These are phyloP conservation scores for Elaphomyces granulatus DNA, from an alignment of 495 filamentous ascomycete species.

Conservation along the genomic window DNA sequence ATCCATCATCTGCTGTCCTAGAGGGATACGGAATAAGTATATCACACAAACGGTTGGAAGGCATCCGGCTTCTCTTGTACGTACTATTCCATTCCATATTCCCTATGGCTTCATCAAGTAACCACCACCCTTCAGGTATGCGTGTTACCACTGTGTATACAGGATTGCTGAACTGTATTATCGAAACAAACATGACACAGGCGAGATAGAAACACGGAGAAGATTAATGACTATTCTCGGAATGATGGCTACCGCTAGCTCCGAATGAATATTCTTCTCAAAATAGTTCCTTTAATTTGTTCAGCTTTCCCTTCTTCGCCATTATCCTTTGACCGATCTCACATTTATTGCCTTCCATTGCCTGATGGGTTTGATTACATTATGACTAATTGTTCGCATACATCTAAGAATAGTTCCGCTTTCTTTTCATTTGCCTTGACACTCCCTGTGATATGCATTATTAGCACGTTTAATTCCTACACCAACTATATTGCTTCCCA, in stretches of 20 bases:
- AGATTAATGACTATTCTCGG: constrained; percentile 15
- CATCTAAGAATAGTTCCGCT: too few relatives aligned
- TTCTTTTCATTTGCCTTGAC: too few relatives aligned
- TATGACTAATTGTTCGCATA: too few relatives aligned
- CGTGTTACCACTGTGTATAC: constrained; percentile 28
- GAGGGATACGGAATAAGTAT: constrained; percentile 27
- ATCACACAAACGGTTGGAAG: constrained; percentile 11
- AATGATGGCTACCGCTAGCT: constrained; percentile 1
- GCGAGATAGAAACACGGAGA: constrained; percentile 27
- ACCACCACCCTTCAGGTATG: constrained; percentile 16
- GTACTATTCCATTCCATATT: constrained; percentile 5
- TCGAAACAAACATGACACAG: constrained; percentile 20
- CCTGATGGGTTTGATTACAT: too few relatives aligned
- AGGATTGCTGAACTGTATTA: constrained; percentile 30
- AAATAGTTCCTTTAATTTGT: too few relatives aligned
- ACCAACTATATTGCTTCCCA: too few relatives aligned
- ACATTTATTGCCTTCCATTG: too few relatives aligned
- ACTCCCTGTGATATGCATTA: too few relatives aligned
- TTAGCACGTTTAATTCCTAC: too few relatives aligned
- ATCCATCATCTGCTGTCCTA: constrained; percentile 19
- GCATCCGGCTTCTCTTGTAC: constrained; percentile 24
- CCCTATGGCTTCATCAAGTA: not conserved
- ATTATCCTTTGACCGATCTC: too few relatives aligned
- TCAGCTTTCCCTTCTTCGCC: too few relatives aligned
- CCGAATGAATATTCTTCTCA: not conserved